phyloP scores from a whole-genome alignment of 2,329 filamentous ascomycete species.

The Cladosporium sp. region DNA sequence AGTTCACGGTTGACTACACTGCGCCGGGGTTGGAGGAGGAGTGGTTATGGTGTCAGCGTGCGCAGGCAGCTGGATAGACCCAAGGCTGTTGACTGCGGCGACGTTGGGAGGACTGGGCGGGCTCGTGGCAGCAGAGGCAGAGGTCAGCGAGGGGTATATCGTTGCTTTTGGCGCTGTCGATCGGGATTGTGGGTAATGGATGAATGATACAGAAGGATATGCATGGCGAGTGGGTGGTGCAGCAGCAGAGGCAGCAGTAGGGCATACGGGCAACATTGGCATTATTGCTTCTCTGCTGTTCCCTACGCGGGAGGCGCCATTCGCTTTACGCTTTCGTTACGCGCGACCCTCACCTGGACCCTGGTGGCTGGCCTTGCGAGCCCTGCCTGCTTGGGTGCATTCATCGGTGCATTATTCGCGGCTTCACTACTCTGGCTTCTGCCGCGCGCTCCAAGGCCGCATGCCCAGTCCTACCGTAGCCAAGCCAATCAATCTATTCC shows the following conservation, averaged over 20 bases:
- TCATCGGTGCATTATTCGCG: too few species aligned
- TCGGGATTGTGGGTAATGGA: background rate
- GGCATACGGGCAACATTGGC: conserved; percentile 9
- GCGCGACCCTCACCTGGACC: conserved; percentile 10
- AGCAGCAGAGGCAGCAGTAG: background rate
- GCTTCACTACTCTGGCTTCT: background rate
- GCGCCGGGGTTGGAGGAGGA: background rate
- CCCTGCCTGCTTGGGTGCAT: background rate
- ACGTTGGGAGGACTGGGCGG: background rate
- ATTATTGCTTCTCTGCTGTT: conserved; percentile 10
- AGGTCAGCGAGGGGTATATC: conserved; percentile 3
- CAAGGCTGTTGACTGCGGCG: conserved; percentile 4
- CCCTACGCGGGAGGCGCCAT: background rate
- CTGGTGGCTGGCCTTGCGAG: background rate
- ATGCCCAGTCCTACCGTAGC: background rate
- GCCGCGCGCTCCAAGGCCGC: background rate
- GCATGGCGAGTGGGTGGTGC: background rate
- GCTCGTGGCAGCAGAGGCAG: background rate
- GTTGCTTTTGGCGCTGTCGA: conserved; percentile 12
- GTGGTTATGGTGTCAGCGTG: background rate
- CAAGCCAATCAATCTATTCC: background rate
- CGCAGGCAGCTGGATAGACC: conserved; percentile 11
- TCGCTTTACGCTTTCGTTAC: conserved; percentile 4
- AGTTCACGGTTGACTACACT: background rate
- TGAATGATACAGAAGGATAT: background rate